A percentile compares a stretch with the other conserved stretches of the same genome.
Evolutionary conservation across 2,329 filamentous ascomycete species (phyloP).

Genomic region (Niveomyces coronatus): DNA sequence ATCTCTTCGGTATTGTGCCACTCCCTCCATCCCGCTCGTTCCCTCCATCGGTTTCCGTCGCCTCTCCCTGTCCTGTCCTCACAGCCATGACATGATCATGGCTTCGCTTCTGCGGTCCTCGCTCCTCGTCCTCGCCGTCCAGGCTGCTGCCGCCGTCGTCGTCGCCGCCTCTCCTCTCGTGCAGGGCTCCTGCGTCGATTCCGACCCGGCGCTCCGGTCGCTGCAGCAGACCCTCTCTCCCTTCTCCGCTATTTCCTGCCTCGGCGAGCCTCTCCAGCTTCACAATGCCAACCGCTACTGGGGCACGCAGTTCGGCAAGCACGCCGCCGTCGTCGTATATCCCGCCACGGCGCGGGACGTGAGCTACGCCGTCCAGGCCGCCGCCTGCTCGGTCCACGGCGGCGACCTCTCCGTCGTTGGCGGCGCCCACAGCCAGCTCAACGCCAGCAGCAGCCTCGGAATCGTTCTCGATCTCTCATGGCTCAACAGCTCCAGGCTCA

Average conservation of each 20-base stretch:
- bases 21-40: too few relatives aligned
- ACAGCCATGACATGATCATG: too few relatives aligned
- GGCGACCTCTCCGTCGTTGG: conserved; percentile 10
- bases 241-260: conserved; percentile 8
- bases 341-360: conserved; percentile 8
- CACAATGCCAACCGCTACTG: conserved; percentile 10
- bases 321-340: conserved; percentile 10
- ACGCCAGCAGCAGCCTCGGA: conserved; percentile 8
- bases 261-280: conserved; percentile 9
- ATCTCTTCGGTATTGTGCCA: too few relatives aligned
- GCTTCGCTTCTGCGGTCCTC: too few relatives aligned
- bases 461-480: conserved; percentile 10
- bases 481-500: conserved; percentile 7
- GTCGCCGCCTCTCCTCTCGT: neutral
- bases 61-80: too few relatives aligned
- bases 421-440: conserved; percentile 5
- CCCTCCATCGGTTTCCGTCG: too few relatives aligned
- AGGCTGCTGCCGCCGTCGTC: neutral
- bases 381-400: conserved; percentile 2
- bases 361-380: conserved; percentile 7
- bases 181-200: conserved; percentile 1
- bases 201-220: conserved; percentile 7
- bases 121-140: too few relatives aligned
- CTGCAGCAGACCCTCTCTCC: conserved; percentile 3
- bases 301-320: conserved; percentile 11